Evolutionary conservation across 2,329 filamentous ascomycete genomes (phyloP), one percentile per base, ranked within the genome.

Genomic region (Sporothrix euskadiensis): DNA sequence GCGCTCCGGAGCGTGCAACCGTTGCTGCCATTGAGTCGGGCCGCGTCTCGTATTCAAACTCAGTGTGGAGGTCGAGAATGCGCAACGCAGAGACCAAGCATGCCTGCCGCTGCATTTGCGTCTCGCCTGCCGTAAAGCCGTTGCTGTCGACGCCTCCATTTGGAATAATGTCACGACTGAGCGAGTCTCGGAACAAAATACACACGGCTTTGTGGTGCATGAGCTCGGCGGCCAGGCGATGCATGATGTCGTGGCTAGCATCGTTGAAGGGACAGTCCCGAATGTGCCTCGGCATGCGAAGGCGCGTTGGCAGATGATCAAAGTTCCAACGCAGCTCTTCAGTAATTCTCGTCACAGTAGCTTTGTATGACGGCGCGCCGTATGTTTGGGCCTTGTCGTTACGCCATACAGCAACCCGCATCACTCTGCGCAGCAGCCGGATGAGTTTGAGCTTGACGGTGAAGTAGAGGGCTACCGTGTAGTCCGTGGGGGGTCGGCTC

Each of bases 381-480:
- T 10, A 19, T 44, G 19, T 61, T 59, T 30, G 14, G 7, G 47
- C 19, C 8, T 69, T 39, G 39, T 54, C 41, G 32, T 54, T 39
- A 39, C 32, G 44, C 63, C 73, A 61, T 84, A 74, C 57, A 30
- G 88, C 84, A 26, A 84, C 81, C 2, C 83, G 83, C 76, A 88
- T 87, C 0, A 85, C 82, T 5, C 80, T 79, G 54, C 84, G 82
- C 7, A 89, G 80, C 49, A 78, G 78, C 6, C 83, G 75, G 63
- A 75, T 57, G 1, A 69, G 22, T 2, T 54, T 69, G 10, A 75
- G 82, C 78, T 89, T 89, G 74, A 82, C 80, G 49, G 87, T 84
- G 2, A 84, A 83, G 73, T 88, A 89, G 3, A 85, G 85, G 78
- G 88, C 83, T 1, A 85, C 82, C 0, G 90, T 92, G 63, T 88